These are phyloP conservation scores for Mycena latifolia DNA, from an alignment of 768 basidiomycete species.

Conservation along the genomic window DNA sequence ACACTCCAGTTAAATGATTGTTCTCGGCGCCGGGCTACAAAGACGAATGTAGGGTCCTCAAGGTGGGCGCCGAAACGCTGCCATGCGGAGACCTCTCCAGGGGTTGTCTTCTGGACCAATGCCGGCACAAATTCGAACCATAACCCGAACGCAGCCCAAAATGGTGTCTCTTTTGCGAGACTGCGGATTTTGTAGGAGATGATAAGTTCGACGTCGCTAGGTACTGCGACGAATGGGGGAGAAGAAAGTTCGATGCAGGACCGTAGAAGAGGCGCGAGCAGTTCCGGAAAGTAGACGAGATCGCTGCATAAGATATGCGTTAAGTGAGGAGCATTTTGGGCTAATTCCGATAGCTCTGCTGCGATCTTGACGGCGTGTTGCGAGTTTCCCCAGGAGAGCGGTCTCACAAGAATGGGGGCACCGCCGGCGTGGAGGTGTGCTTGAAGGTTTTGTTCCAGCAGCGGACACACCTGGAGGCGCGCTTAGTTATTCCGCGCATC, in stretches of 20 bases:
- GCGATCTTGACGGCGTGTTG: constrained; percentile 57
- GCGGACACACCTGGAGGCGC: constrained; percentile 56
- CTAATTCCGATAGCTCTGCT: constrained; percentile 46
- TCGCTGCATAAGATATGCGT: constrained; percentile 89
- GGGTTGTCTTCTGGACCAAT: constrained; percentile 46
- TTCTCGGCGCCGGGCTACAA: constrained; percentile 68
- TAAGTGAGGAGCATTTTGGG: constrained; percentile 37
- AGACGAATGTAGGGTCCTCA: constrained; percentile 68
- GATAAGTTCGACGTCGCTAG: constrained; percentile 54
- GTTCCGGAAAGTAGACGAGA: constrained; percentile 89
- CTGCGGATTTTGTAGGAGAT: constrained; percentile 86
- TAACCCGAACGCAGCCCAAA: constrained; percentile 85
- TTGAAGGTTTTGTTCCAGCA: constrained; percentile 55
- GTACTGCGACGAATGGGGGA: constrained; percentile 50
- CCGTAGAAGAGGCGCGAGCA: constrained; percentile 81
- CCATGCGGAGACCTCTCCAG: constrained; percentile 44
- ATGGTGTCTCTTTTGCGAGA: constrained; percentile 76
- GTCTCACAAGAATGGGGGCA: constrained; percentile 56
- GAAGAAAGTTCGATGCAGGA: constrained; percentile 81
- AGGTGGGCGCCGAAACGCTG: constrained; percentile 54
- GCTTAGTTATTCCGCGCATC: constrained; percentile 4
- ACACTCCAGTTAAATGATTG: constrained; percentile 71
- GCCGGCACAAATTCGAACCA: constrained; percentile 80
- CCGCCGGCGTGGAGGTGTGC: constrained; percentile 26
- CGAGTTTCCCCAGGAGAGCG: constrained; percentile 79